These are phyloP conservation scores for Fraxinus greggii DNA, from an alignment of 305 asterid species.

Conservation along the genomic window DNA sequence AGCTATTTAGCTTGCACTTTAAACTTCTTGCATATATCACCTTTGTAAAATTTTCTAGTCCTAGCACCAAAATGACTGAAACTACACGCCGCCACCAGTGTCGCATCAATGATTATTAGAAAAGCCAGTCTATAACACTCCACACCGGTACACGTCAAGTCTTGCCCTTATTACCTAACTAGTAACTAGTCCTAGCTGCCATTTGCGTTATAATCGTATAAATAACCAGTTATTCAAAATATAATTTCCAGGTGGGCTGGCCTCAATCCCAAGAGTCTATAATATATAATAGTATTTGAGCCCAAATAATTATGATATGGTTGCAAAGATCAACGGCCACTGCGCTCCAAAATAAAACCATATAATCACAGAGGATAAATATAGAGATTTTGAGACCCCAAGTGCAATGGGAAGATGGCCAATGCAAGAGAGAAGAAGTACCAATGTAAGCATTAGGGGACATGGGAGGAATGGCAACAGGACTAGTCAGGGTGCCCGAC, in stretches of 20 bases:
- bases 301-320: conserved; percentile 57
- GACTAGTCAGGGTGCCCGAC: neutral
- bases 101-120: conserved; percentile 46
- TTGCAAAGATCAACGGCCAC: conserved; percentile 60
- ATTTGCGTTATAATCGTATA: conserved; percentile 52
- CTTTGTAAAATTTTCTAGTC: conserved; percentile 48
- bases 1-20: conserved; percentile 31
- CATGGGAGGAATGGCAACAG: neutral
- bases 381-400: conserved; percentile 47
- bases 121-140: conserved; percentile 51
- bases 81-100: conserved; percentile 35
- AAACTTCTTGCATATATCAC: conserved; percentile 56
- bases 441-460: neutral
- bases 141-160: conserved; percentile 44
- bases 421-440: conserved; percentile 44
- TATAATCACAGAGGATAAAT: conserved; percentile 41
- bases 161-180: conserved; percentile 33
- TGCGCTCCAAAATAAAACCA: conserved; percentile 68
- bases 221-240: conserved; percentile 48
- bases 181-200: conserved; percentile 30
- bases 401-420: conserved; percentile 58
- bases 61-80: conserved; percentile 44
- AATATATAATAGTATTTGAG: conserved; percentile 56
- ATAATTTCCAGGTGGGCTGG: conserved; percentile 60
- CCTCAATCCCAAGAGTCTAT: conserved; percentile 48